Evolutionary conservation across 163 green algal species (phyloP).

Genomic region (Scenedesmus sp.): DNA sequence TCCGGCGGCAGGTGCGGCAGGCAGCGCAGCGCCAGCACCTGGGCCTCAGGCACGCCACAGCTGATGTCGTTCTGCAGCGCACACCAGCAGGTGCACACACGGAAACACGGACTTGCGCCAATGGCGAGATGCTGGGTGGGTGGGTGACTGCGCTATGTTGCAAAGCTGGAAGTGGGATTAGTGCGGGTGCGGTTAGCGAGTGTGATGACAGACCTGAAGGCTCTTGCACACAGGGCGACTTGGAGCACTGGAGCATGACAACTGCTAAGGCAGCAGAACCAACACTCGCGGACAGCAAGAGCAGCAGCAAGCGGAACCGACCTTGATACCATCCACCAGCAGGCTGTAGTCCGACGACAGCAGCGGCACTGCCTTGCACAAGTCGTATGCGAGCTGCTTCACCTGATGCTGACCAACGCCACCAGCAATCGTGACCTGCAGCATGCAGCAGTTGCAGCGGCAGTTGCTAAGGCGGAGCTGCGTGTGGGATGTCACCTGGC

Average conservation of each 20-base stretch:
- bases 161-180: not conserved
- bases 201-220: not conserved
- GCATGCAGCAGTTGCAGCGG: not conserved
- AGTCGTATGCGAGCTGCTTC: conserved; percentile 63
- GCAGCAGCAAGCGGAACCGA: not conserved
- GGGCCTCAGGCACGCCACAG: conserved; percentile 46
- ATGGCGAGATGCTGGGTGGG: not conserved
- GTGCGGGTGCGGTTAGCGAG: not conserved
- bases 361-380: conserved; percentile 58
- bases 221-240: not conserved
- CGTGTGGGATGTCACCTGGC: not conserved
- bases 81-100: not conserved
- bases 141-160: too few species aligned
- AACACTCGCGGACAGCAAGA: too few species aligned
- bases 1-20: conserved; percentile 49
- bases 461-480: not conserved
- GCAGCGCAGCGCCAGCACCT: conserved; percentile 50
- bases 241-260: not conserved
- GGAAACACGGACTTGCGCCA: not conserved
- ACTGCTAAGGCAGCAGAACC: not conserved
- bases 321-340: conserved; percentile 54
- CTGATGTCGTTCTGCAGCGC: conserved; percentile 43
- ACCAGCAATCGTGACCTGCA: conserved; percentile 51
- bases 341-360: conserved; percentile 50
- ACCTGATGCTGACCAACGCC: conserved; percentile 52